phyloP scores from a whole-genome alignment of 805 yeast species.

The Metschnikowia rubicola region DNA sequence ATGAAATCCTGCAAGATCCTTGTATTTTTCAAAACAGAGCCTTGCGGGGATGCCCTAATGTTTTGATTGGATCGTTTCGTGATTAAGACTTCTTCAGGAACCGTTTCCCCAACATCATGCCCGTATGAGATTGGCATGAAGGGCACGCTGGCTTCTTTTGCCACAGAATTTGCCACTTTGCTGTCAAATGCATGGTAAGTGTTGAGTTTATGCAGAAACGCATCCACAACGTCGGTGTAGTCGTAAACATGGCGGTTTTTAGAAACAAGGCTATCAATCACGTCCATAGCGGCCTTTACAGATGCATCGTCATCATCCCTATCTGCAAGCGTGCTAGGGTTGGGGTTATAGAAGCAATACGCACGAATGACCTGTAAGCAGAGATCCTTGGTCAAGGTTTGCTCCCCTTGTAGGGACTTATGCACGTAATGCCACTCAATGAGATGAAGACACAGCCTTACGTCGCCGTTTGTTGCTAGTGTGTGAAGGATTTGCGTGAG shows the following conservation, averaged over 20 bases:
- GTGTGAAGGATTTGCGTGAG: conserved; percentile 28
- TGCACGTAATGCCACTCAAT: conserved; percentile 38
- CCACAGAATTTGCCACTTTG: conserved; percentile 17
- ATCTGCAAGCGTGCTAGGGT: conserved; percentile 2
- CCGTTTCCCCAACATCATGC: not conserved
- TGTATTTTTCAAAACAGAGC: conserved; percentile 33
- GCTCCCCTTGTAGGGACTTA: conserved; percentile 29
- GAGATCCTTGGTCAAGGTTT: conserved; percentile 31
- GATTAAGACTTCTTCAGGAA: conserved; percentile 11
- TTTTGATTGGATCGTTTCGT: conserved; percentile 25
- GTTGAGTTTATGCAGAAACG: conserved; percentile 29
- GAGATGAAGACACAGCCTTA: conserved; percentile 29
- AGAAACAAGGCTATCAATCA: conserved; percentile 26
- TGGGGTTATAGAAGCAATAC: conserved; percentile 26
- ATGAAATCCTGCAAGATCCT: conserved; percentile 23
- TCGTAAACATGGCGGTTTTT: conserved; percentile 5
- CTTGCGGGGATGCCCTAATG: conserved; percentile 24
- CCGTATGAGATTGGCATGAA: not conserved
- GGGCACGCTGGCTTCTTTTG: conserved; percentile 1
- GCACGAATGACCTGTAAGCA: conserved; percentile 32
- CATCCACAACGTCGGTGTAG: conserved; percentile 29
- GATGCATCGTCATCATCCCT: conserved; percentile 21
- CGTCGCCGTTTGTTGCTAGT: conserved; percentile 37
- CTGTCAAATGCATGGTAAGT: conserved; percentile 25
- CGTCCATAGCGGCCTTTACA: conserved; percentile 30